phyloP scores from a whole-genome alignment of 2,329 filamentous ascomycete species.

The Aschersonia sp. region DNA sequence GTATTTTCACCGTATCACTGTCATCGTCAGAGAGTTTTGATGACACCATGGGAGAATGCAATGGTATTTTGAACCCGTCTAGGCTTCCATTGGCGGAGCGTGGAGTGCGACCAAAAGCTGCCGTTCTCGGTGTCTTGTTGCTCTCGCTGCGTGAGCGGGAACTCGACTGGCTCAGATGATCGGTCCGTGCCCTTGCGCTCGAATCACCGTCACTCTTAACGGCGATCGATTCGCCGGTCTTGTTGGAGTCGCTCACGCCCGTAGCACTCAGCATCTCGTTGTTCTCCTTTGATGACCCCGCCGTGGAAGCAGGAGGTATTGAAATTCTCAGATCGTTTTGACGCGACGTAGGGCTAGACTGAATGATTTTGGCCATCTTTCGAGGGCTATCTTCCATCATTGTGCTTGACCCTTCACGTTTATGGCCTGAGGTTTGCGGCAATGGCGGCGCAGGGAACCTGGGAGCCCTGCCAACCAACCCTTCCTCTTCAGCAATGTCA shows the following conservation, averaged over 20 bases:
- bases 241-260: background rate
- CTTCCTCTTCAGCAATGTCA: slow-evolving; percentile 23
- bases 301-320: background rate
- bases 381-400: background rate
- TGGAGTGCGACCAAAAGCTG: background rate
- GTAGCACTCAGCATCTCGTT: background rate
- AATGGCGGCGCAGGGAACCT: slow-evolving; percentile 1
- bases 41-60: background rate
- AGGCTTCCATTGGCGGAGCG: background rate
- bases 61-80: background rate
- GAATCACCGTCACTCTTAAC: background rate
- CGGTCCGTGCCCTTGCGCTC: background rate
- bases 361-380: background rate
- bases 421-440: background rate
- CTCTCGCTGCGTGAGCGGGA: background rate
- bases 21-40: slow-evolving; percentile 1
- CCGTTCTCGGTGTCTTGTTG: background rate
- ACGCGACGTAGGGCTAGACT: background rate
- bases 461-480: slow-evolving; percentile 11
- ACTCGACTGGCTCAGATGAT: background rate
- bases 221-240: background rate
- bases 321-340: background rate
- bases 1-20: slow-evolving; percentile 1
- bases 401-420: background rate
- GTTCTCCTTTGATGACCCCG: background rate